Evolutionary conservation across 306 rosid species (phyloP), one percentile per base, ranked within the genome.

Genomic region (Astragalus glycyphyllos): DNA sequence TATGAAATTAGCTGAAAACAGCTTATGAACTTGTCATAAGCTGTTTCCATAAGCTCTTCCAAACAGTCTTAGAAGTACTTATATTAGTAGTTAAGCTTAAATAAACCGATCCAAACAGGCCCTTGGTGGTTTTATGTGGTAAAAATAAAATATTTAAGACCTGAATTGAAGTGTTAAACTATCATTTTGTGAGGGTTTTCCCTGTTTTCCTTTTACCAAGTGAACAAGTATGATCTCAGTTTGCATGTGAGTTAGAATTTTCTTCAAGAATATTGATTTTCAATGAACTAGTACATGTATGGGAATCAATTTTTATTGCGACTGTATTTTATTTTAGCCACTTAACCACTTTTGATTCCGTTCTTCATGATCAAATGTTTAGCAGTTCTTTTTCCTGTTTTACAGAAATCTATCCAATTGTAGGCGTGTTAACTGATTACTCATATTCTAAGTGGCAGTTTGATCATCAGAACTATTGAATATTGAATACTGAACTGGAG

Each of bases 391-490:
- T 23, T 55, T 55, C 37, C 40, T 49, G 53, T 55, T 55, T 11
- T 35, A 8, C 38, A 4, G 48, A 48, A 46, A 4, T 70, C 68
- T 26, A 7, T 20, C 47, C 41, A 13, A 46, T 61, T 47, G 62
- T 26, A 29, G 4, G 54, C 16, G 35, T 53, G 58, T 68, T 34
- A 61, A 69, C 61, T 68, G 11, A 37, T 32, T 55, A 6, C 7
- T 17, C 1, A 0, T 31, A 60, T 44, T 46, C 66, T 50, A 38
- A 60, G 29, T 67, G 47, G 41, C 29, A n/a, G 23, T 38, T 37
- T 50, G 65, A 60, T 72, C 5, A 44, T 45, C 34, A 51, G 11
- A 60, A 47, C 65, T 42, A 47, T 13, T 62, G 58, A 74, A 60
- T 73, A n/a, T 20, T 26, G n/a, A n/a, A n/a, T n/a, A n/a, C n/a